These are phyloP conservation scores for Hippophae gyantsensis DNA, from an alignment of 306 rosid genomes.

Conservation along the genomic window DNA sequence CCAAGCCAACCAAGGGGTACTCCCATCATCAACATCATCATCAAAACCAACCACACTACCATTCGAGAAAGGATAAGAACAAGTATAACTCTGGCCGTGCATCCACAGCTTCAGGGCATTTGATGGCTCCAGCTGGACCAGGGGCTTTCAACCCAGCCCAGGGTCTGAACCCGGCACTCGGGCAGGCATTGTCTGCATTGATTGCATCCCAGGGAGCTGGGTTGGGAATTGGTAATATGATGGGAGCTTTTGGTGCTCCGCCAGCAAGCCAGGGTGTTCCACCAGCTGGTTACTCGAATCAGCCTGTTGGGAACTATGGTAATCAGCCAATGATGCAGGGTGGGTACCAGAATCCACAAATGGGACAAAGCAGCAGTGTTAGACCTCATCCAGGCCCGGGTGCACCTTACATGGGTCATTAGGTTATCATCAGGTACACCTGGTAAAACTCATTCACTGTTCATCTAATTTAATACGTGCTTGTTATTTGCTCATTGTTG, in stretches of 20 bases:
- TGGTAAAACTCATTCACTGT: background rate
- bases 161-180: constrained; percentile 48
- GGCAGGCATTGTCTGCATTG: constrained; percentile 55
- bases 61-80: constrained; percentile 43
- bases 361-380: constrained; percentile 49
- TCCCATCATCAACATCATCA: constrained; percentile 35
- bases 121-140: constrained; percentile 59
- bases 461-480: background rate
- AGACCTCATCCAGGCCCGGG: constrained; percentile 67
- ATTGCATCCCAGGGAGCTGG: constrained; percentile 63
- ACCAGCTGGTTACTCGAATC: constrained; percentile 37
- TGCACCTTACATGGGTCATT: constrained; percentile 67
- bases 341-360: constrained; percentile 58
- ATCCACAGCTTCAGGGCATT: constrained; percentile 16
- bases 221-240: constrained; percentile 50
- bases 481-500: background rate
- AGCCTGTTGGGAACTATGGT: constrained; percentile 46
- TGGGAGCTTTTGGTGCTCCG: constrained; percentile 53
- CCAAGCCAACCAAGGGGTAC: constrained; percentile 35
- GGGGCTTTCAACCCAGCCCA: constrained; percentile 42
- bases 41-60: constrained; percentile 33
- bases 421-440: constrained; percentile 28
- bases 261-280: constrained; percentile 40
- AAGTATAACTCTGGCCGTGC: constrained; percentile 39
- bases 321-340: constrained; percentile 53